Evolutionary conservation across 805 yeast species (phyloP).

Genomic region (Pichia ethanolica): DNA sequence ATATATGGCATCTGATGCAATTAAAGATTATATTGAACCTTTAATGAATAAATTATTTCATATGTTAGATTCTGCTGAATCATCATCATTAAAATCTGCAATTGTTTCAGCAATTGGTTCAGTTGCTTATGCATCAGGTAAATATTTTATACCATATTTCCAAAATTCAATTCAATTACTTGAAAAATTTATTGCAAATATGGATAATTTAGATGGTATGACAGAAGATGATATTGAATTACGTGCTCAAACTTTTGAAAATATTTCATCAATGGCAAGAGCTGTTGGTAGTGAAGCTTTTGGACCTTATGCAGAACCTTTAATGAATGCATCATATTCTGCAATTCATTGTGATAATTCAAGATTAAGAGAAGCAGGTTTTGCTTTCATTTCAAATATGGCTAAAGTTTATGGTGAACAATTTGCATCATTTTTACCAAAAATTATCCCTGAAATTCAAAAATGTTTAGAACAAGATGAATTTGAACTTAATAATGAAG

Average conservation of each 20-base stretch:
- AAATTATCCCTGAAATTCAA: conserved; percentile 76
- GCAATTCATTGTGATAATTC: conserved; percentile 72
- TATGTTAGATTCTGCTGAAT: conserved; percentile 69
- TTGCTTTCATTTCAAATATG: conserved; percentile 85
- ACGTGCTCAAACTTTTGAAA: conserved; percentile 87
- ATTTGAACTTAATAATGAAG: conserved; percentile 48
- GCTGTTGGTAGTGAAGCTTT: conserved; percentile 93
- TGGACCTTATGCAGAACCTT: conserved; percentile 76
- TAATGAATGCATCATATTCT: conserved; percentile 79
- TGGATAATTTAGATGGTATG: conserved; percentile 63
- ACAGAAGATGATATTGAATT: conserved; percentile 86
- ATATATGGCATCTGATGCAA: conserved; percentile 81
- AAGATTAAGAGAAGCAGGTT: conserved; percentile 90
- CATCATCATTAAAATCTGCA: conserved; percentile 68
- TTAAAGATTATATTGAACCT: conserved; percentile 72
- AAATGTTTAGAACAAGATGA: conserved; percentile 83
- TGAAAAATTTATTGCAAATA: conserved; percentile 70
- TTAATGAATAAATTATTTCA: conserved; percentile 83
- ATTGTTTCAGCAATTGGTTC: conserved; percentile 95
- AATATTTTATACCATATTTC: conserved; percentile 79
- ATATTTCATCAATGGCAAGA: conserved; percentile 88
- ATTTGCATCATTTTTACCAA: conserved; percentile 77
- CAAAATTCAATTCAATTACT: conserved; percentile 70
- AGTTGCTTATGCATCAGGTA: conserved; percentile 92
- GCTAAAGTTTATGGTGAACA: conserved; percentile 92